Base-by-base conservation (phyloP, 2,329 filamentous ascomycete species). In the Clonostachys rhizophaga region DNA sequence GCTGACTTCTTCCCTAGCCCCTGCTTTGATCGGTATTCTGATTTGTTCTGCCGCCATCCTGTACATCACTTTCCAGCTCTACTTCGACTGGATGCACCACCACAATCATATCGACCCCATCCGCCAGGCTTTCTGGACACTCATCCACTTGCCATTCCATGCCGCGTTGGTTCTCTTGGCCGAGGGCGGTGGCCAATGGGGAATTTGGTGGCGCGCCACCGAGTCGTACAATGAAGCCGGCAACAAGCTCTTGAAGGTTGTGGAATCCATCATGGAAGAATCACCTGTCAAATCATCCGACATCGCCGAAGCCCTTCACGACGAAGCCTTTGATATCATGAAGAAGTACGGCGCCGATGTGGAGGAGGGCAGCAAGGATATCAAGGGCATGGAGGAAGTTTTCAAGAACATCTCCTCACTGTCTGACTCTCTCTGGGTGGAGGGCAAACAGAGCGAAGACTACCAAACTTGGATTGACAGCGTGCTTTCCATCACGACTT, bases 41-140 rank as follows among this genome's bases (percentile, higher is more conserved):
- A 64, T 63, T 0, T 60, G 69, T 2, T 63, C 66, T 2, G 56
- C 64, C 0, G 61, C 67, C 6, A 67, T 68, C n/a, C 64, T 73
- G 24, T 75, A 74, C 54, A 64, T 70, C 41, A 60, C 74, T 44
- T 75, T 72, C 54, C 64, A 74, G 46, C 56, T 72, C 35, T 74
- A 75, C 50, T 75, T 86, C 46, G 71, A 86, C 53, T 86, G 80
- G 78, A 80, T 84, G 61, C 83, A 84, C 57, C 80, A 80, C 44
- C 36, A 39, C 36, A 75, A 81, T 49, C 73, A 83, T 34, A 78
- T 74, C 69, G 60, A 78, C 62, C 49, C 70, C 60, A 67, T 80
- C 42, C 74, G 78, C 5, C 83, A 86, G 52, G 78, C 83, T 44
- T 62, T 81, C 45, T 83, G 78, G 79, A 71, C 75, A 0, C 48